Base-by-base conservation (phyloP, 257 asterid genomes). In the Linaria vulgaris region DNA sequence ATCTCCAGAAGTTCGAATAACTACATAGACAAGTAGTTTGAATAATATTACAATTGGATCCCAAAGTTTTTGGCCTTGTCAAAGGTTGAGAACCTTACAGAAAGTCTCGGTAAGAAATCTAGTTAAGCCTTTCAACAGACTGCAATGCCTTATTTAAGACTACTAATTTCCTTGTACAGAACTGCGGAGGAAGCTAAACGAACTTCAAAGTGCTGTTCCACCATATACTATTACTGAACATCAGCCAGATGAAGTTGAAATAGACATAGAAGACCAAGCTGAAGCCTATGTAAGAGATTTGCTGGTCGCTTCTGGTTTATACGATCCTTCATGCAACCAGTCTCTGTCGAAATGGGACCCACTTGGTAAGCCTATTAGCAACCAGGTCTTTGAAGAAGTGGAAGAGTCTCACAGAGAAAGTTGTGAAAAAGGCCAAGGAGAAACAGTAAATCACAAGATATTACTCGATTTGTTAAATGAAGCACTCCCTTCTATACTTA, bases 231-330 rank as follows among this genome's bases (percentile, higher is more conserved):
- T 67, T 43, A 49, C 64, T 20, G 85, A 81, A 34, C 88, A 84
- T 66, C 83, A 74, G 68, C 66, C 82, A 20, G 31, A 52, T 17
- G 92, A 87, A 64, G 78, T 66, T 21, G 95, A 85, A 65, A 59
- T 68, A 69, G 83, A 78, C 55, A 74, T 84, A 65, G 85, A 84
- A 70, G 95, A 90, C 73, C 83, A 73, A 49, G 80, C 68, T 14
- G 86, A 90, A 82, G 86, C 92, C 76, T 94, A 85, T 47, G 59
- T 94, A 38, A 82, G 95, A 78, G 95, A 90, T 61, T 82, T 94
- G 83, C 95, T 94, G 10, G 57, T 85, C 20, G 91, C 86, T 74
- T 81, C 95, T 59, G 97, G 97, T 63, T 72, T 87, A 14, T 94
- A 85, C 56, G 83, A 84, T 65, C 90, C 88, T 62, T 74, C 95